Percentiles rank a stretch among this genome's conserved stretches.
Conservation (phyloP, 495 filamentous ascomycete species). For the Xylaria flabelliformis region DNA sequence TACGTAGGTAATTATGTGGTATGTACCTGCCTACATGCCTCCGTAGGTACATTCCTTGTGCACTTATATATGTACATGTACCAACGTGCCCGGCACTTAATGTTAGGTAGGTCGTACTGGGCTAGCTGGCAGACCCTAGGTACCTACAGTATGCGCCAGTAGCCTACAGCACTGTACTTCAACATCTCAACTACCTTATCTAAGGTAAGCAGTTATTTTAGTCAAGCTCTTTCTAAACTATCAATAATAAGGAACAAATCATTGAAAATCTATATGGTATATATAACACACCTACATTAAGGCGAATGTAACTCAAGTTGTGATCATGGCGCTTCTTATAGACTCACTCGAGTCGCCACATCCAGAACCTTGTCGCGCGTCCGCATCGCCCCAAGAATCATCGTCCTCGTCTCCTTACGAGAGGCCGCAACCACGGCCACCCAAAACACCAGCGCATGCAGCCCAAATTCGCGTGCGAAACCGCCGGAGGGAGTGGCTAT, state of each 20-base stretch:
- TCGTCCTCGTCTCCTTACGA: slow-evolving; percentile 23
- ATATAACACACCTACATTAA: background rate
- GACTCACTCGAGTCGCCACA: slow-evolving; percentile 9
- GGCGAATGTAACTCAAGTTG: background rate
- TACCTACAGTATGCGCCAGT: background rate
- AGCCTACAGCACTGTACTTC: background rate
- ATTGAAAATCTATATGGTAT: background rate
- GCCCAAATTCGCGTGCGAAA: slow-evolving; percentile 50
- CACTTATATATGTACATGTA: background rate
- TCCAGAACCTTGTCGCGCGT: background rate
- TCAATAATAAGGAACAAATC: background rate
- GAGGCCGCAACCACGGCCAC: slow-evolving; percentile 48
- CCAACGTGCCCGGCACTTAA: background rate
- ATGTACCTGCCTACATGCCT: background rate
- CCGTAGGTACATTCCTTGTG: too few species aligned
- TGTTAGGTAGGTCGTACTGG: too few species aligned
- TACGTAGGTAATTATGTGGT: too few species aligned
- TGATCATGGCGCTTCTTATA: slow-evolving; percentile 16
- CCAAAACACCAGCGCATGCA: slow-evolving; percentile 39
- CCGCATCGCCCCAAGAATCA: background rate
- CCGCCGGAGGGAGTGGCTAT: slow-evolving; percentile 51
- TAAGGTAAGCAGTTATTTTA: too few species aligned
- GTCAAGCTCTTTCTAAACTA: background rate
- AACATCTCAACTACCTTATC: background rate
- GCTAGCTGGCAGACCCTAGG: too few species aligned